Percentiles rank a stretch among this genome's conserved stretches.
Conservation (phyloP, 75 land plant species). For the Chamaecyparis obtusa region DNA sequence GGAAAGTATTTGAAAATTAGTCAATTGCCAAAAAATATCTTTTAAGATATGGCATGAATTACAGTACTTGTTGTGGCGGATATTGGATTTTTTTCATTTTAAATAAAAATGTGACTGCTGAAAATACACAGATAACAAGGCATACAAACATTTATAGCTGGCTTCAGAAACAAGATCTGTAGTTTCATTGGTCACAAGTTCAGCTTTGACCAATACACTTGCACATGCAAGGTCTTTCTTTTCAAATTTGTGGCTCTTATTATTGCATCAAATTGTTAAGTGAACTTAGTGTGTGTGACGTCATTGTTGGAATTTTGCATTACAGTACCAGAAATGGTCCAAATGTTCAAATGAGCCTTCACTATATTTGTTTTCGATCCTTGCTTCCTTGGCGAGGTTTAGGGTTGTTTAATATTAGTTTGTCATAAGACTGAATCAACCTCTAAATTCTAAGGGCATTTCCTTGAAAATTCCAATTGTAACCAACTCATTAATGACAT, state of each 20-base stretch:
- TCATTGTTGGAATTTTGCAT: not conserved
- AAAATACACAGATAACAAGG: not conserved
- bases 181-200: not conserved
- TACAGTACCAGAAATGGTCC: no score
- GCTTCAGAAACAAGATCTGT: not conserved
- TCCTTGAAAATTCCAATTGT: not conserved
- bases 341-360: not conserved
- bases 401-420: not conserved
- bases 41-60: no score
- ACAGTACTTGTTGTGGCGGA: not conserved
- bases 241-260: not conserved
- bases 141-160: no score
- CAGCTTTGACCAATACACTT: not conserved
- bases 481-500: no score
- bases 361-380: not conserved
- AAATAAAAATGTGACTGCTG: not conserved
- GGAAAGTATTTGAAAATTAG: not conserved
- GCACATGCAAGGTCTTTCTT: not conserved
- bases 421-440: not conserved
- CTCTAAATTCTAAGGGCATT: not conserved
- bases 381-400: not conserved
- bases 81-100: not conserved
- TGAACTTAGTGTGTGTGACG: not conserved
- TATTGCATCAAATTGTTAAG: not conserved
- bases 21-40: not conserved